These are phyloP conservation scores for Brassica nigra DNA, from an alignment of 345 rosid species.

Conservation along the genomic window DNA sequence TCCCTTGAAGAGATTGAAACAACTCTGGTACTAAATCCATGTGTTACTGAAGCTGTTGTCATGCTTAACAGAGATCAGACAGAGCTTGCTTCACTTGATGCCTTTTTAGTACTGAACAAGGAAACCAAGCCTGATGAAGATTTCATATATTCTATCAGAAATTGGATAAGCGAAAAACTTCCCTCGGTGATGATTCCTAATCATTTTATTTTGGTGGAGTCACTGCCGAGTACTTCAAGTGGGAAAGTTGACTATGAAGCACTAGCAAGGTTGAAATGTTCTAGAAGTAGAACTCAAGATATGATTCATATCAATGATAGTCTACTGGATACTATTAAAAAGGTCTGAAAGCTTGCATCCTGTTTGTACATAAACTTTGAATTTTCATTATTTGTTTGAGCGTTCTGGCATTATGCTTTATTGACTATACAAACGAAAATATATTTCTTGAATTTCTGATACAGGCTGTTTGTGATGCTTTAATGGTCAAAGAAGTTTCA, in stretches of 20 bases:
- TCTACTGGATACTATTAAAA: slow-evolving; percentile 61
- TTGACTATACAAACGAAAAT: slow-evolving; percentile 5
- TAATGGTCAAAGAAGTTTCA: slow-evolving; percentile 68
- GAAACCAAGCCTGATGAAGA: slow-evolving; percentile 44
- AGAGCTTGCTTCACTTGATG: slow-evolving; percentile 51
- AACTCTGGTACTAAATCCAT: slow-evolving; percentile 55
- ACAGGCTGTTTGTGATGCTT: slow-evolving; percentile 77
- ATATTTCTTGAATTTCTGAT: slow-evolving; percentile 27
- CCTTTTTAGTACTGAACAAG: slow-evolving; percentile 58
- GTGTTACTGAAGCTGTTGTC: slow-evolving; percentile 72
- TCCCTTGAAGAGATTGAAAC: slow-evolving; percentile 81
- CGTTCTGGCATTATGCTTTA: background rate
- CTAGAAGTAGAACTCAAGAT: slow-evolving; percentile 29
- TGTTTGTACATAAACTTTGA: slow-evolving; percentile 1
- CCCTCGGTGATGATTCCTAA: slow-evolving; percentile 79
- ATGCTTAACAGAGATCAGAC: slow-evolving; percentile 46
- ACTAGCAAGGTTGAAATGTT: slow-evolving; percentile 46
- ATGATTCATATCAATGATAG: slow-evolving; percentile 34
- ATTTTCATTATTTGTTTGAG: slow-evolving; percentile 3
- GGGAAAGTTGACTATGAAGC: slow-evolving; percentile 84
- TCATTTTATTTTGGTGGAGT: slow-evolving; percentile 52
- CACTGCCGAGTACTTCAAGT: slow-evolving; percentile 68
- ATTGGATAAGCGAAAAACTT: slow-evolving; percentile 65
- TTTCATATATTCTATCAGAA: slow-evolving; percentile 49
- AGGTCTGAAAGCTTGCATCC: slow-evolving; percentile 48